Percentiles rank a stretch among this genome's conserved stretches.
Conservation (phyloP, 306 rosid species). For the Lupinus albus region DNA sequence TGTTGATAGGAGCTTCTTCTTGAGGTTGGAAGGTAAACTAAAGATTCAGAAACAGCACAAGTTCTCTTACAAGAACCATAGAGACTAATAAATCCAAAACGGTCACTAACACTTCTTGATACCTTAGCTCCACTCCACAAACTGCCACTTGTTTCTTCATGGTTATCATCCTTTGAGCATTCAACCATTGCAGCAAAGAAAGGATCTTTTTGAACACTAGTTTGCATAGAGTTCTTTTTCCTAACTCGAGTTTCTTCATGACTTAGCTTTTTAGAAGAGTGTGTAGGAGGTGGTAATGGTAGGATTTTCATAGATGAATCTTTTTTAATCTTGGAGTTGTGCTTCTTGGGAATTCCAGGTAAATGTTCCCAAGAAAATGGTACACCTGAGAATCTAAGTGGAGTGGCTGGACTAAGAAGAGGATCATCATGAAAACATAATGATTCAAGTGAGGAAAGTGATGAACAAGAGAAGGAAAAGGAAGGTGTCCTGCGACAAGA, state of each 20-base stretch:
- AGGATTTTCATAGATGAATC: conserved; percentile 54
- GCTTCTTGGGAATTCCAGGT: conserved; percentile 93
- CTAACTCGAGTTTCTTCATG: too few species aligned
- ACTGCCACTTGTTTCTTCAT: conserved; percentile 24
- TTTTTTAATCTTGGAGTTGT: conserved; percentile 44
- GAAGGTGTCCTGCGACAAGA: conserved; percentile 58
- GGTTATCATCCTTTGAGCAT: conserved; percentile 70
- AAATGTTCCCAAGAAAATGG: conserved; percentile 96
- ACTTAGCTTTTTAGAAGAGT: conserved; percentile 44
- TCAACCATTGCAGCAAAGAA: conserved; percentile 80
- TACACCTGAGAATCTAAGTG: conserved; percentile 67
- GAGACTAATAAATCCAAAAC: conserved; percentile 65
- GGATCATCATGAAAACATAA: conserved; percentile 50
- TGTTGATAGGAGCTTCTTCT: conserved; percentile 53
- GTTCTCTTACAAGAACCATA: conserved; percentile 75
- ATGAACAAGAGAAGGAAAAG: conserved; percentile 60
- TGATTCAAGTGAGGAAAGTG: conserved; percentile 55
- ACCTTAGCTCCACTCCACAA: conserved; percentile 62
- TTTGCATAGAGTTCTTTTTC: background rate
- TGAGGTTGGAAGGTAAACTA: conserved; percentile 66
- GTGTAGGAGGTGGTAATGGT: conserved; percentile 69
- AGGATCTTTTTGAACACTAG: conserved; percentile 63
- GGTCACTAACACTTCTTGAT: conserved; percentile 73
- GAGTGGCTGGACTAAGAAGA: conserved; percentile 52
- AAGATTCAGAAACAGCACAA: conserved; percentile 72